Evolutionary conservation across 148 eudicot species (phyloP), one percentile per base, ranked within the genome.

Genomic region (Vaccinium corymbosum): DNA sequence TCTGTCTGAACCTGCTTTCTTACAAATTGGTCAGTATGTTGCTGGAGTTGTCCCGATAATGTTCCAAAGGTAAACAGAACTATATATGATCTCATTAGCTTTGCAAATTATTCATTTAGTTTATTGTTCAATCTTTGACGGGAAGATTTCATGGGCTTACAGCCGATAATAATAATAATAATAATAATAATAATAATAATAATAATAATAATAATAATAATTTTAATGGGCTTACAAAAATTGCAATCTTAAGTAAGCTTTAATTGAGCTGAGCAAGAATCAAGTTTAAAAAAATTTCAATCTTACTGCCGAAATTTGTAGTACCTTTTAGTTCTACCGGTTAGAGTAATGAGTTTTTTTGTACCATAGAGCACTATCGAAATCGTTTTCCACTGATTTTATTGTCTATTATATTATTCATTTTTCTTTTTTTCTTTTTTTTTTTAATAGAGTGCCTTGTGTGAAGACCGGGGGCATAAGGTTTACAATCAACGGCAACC

Each of bases 1-100:
- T 83, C 5, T 90, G 84, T 89, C 92, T 4, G 82, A 87, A 59
- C 92, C 90, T 14, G 90, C 92, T 75, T 90, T 85, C 81, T 46
- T 84, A 29, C 88, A 88, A 57, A 88, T 90, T 32, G 92, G 89
- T 16, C 78, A 83, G 12, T 88, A 88, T 53, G 83, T 85, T 1
- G 90, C 89, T 10, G 90, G 92, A 51, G 85, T 88, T 50, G 89
- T 90, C 7, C 92, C 91, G 0, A 83, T 90, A 1, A 55, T 81
- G 29, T 90, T 82, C 64, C 61, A 87, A 66, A 88, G 91, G 91
- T 89, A 78, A 62, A 62, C 10, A 25, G 8, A 25, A 1, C 1
- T 25, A 59, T 0, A 2, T 25, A 59, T 0, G 9, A 1, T 29
- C 19, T 0, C 12, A 70, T 29, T 29, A 25, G 35, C 74, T 0